phyloP scores from a whole-genome alignment of 2,329 filamentous ascomycete genomes.

The Penicillium sp. region DNA sequence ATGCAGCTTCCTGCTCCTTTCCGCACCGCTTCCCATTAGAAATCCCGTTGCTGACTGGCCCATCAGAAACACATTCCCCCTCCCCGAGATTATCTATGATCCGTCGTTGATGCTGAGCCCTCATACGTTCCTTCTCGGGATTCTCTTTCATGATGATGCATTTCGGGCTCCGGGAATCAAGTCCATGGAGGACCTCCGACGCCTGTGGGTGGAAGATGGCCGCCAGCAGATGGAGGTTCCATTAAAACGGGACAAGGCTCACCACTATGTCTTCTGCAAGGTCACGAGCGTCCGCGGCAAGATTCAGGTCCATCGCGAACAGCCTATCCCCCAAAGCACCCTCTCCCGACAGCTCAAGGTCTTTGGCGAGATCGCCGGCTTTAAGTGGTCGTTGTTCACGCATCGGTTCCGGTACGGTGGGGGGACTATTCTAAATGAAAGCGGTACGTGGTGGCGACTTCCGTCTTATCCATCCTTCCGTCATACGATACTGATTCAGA shows the following conservation, averaged over 20 bases:
- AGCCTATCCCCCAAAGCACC: too few species aligned
- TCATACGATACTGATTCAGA: too few species aligned
- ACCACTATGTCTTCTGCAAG: slow-evolving; percentile 8
- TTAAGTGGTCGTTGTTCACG: too few species aligned
- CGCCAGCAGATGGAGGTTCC: slow-evolving; percentile 1
- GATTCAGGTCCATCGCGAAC: too few species aligned
- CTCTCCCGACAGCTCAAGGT: too few species aligned
- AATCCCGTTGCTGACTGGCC: too few species aligned
- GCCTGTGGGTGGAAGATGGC: not conserved
- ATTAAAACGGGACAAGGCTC: slow-evolving; percentile 3
- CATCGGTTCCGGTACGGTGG: too few species aligned
- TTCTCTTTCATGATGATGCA: slow-evolving; percentile 29
- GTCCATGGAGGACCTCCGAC: slow-evolving; percentile 1
- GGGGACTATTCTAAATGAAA: too few species aligned
- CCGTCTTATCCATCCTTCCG: too few species aligned
- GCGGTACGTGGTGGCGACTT: too few species aligned
- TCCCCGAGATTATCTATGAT: slow-evolving; percentile 40
- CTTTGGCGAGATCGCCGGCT: too few species aligned
- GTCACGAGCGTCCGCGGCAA: too few species aligned
- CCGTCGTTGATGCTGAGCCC: slow-evolving; percentile 36
- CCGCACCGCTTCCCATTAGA: not conserved
- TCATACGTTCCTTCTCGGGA: slow-evolving; percentile 36
- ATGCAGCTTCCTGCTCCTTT: slow-evolving; percentile 1
- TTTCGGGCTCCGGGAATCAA: not conserved
- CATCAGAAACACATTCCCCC: slow-evolving; percentile 14